Percentiles rank a stretch among this genome's conserved stretches.
Evolutionary conservation across 2,329 filamentous ascomycete species (phyloP).

Genomic region (Xylariaceae sp.): DNA sequence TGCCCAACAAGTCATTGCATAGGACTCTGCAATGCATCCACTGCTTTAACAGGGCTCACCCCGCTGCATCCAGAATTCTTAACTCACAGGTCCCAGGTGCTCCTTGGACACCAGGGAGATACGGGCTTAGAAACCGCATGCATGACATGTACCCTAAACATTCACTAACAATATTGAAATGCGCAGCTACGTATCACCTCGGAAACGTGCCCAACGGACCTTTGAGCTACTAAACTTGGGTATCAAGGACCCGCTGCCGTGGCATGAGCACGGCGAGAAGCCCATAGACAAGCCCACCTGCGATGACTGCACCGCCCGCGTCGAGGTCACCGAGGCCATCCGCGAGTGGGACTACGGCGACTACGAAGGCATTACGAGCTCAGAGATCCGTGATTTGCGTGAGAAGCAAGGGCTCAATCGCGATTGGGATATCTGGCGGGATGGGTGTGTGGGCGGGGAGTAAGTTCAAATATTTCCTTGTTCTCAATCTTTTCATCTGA

Average conservation of each 20-base stretch:
- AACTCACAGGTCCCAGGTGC: too few relatives aligned
- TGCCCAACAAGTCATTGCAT: too few relatives aligned
- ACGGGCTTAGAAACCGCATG: too few relatives aligned
- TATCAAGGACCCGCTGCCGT: slow-evolving; percentile 72
- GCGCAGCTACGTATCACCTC: slow-evolving; percentile 80
- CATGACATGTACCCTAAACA: too few relatives aligned
- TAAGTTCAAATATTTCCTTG: slow-evolving; percentile 49
- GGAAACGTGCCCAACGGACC: slow-evolving; percentile 84
- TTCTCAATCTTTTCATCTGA: background rate
- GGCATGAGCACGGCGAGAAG: slow-evolving; percentile 59
- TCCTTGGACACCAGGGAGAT: too few relatives aligned
- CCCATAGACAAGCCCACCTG: slow-evolving; percentile 40
- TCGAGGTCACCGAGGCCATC: slow-evolving; percentile 75
- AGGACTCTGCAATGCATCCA: too few relatives aligned
- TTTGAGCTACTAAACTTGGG: slow-evolving; percentile 85
- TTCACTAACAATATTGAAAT: slow-evolving; percentile 3
- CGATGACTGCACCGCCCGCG: slow-evolving; percentile 62
- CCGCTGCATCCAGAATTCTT: too few relatives aligned
- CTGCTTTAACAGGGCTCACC: too few relatives aligned
- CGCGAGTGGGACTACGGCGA: slow-evolving; percentile 89
- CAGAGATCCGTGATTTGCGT: slow-evolving; percentile 68
- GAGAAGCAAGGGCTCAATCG: slow-evolving; percentile 62
- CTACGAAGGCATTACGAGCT: slow-evolving; percentile 81
- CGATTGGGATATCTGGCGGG: slow-evolving; percentile 86
- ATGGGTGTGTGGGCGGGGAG: slow-evolving; percentile 87